phyloP scores from a whole-genome alignment of 495 filamentous ascomycete species.

The Hypoxylon lenormandii region DNA sequence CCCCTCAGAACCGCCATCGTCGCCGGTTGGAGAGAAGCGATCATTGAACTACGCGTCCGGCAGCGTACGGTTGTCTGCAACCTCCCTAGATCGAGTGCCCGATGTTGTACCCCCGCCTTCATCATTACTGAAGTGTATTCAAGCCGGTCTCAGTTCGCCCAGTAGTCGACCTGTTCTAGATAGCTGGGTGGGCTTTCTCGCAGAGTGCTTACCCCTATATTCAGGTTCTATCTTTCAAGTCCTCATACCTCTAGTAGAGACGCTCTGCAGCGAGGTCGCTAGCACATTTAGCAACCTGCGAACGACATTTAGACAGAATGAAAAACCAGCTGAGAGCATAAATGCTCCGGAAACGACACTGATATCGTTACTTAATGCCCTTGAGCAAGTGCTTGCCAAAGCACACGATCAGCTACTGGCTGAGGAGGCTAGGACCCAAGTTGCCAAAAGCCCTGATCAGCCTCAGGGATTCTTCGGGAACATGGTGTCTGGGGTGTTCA shows the following conservation, averaged over 20 bases:
- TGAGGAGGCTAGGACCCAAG: slow-evolving; percentile 76
- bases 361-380: slow-evolving; percentile 83
- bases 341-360: slow-evolving; percentile 73
- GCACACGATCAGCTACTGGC: slow-evolving; percentile 84
- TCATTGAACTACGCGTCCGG: slow-evolving; percentile 48
- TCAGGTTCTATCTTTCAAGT: slow-evolving; percentile 86
- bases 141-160: slow-evolving; percentile 79
- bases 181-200: slow-evolving; percentile 89
- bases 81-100: slow-evolving; percentile 50
- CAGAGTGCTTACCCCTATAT: slow-evolving; percentile 84
- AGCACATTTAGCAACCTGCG: slow-evolving; percentile 74
- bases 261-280: slow-evolving; percentile 80
- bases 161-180: slow-evolving; percentile 83
- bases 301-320: slow-evolving; percentile 63
- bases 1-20: slow-evolving; percentile 57
- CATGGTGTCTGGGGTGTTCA: slow-evolving; percentile 93
- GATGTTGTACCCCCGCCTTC: slow-evolving; percentile 70
- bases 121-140: slow-evolving; percentile 81
- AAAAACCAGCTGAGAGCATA: slow-evolving; percentile 47
- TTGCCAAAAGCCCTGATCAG: slow-evolving; percentile 82
- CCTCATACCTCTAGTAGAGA: slow-evolving; percentile 88
- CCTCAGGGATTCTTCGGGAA: slow-evolving; percentile 93
- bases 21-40: slow-evolving; percentile 60
- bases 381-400: slow-evolving; percentile 88
- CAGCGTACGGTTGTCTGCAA: slow-evolving; percentile 38